Base-by-base conservation (phyloP, 768 basidiomycete genomes). In the Baorangia bicolor region DNA sequence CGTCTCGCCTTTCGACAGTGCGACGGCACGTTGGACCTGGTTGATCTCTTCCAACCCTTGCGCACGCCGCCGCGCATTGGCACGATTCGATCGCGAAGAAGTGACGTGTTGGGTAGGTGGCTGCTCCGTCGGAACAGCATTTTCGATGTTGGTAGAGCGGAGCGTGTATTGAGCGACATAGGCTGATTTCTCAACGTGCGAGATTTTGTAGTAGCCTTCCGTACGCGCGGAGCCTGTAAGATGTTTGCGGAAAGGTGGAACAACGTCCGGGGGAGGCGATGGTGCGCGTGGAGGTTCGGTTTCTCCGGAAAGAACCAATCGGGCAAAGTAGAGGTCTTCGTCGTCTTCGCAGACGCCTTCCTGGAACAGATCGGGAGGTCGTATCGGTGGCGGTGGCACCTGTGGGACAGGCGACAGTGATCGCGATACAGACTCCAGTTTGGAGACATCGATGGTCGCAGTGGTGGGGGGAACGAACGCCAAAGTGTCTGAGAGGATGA, bases 41-140 rank as follows among this genome's bases (percentile, higher is more conserved):
- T 95, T 92, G 75, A 96, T 90, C 75, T 96, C 92, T 67, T 99
- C 96, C 68, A 98, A 76, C 2, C 94, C 96, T 63, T 91, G 88
- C 0, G 92, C 95, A 54, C 94, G 87, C 27, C 93, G 85, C 4
- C 96, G 85, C 25, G 94, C 94, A 61, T 90, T 93, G 18, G 94
- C 94, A 46, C 96, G 90, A 59, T 95, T 96, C 11, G 92, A 90
- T 20, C 93, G 82, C 0, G 92, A 93, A 10, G 89, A 90, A 2
- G 81, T 84, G 61, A 90, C 76, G 51, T 81, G 81, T 56, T 83
- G 74, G 3, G 74, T 78, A 16, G 77, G 77, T 4, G 81, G 77
- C 28, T 81, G 74, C 37, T 70, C 71, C 34, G 60, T 59, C 38
- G 64, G 64, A 30, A 78, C 75, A 37, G 75, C 78, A 23, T 77